A percentile compares a stretch with the other conserved stretches of the same genome.
Conservation (phyloP, 2,329 filamentous ascomycete genomes). For the Clonostachys solani region DNA sequence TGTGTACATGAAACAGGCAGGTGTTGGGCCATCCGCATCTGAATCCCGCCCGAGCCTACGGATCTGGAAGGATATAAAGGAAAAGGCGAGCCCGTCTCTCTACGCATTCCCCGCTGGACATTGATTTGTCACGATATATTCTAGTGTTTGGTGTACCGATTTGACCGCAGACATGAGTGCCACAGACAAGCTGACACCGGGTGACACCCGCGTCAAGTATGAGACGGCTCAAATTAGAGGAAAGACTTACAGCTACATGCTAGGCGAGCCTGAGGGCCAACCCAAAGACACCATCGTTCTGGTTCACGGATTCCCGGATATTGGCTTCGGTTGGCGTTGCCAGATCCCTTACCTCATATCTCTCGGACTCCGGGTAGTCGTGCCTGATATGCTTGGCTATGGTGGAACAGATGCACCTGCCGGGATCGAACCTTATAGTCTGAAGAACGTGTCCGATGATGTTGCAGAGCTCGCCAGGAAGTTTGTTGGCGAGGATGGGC, state of each 20-base stretch:
- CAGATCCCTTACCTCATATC: constrained; percentile 76
- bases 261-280: constrained; percentile 41
- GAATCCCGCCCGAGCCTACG: too few relatives aligned
- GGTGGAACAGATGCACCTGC: constrained; percentile 69
- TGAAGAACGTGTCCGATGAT: constrained; percentile 71
- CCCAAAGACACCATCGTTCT: constrained; percentile 46
- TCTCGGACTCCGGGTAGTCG: constrained; percentile 74
- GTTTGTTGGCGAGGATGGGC: constrained; percentile 34
- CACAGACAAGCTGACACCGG: constrained; percentile 58
- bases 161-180: constrained; percentile 31
- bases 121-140: background rate
- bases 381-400: constrained; percentile 84
- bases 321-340: constrained; percentile 82
- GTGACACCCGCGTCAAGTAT: constrained; percentile 64
- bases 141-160: background rate
- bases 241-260: constrained; percentile 64
- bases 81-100: background rate
- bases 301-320: constrained; percentile 78
- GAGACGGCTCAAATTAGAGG: constrained; percentile 61
- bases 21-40: too few relatives aligned
- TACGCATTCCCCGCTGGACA: background rate
- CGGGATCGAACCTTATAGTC: constrained; percentile 57
- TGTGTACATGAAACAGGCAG: too few relatives aligned
- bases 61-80: too few relatives aligned
- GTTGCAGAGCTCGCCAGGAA: constrained; percentile 67